These are phyloP conservation scores for Debaryomycetaceae sp. DNA, from an alignment of 1,139 yeast genomes.

Conservation along the genomic window DNA sequence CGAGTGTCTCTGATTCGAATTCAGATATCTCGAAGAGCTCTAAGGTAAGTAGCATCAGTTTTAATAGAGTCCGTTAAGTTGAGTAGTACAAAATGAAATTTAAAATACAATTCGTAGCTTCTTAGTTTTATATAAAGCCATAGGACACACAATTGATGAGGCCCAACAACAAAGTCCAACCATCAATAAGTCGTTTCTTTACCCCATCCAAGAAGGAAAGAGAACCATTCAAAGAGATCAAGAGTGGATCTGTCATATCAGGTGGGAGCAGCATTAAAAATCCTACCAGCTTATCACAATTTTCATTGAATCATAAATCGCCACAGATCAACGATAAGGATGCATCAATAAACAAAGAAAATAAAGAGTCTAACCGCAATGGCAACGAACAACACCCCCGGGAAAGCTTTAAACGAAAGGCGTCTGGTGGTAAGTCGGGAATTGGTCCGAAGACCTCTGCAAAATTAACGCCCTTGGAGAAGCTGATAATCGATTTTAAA, in stretches of 20 bases:
- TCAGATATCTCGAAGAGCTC: conserved; percentile 4
- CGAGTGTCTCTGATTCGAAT: conserved; percentile 1
- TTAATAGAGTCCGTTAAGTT: conserved; percentile 28
- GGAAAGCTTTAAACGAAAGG: background rate
- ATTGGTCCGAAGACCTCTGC: background rate
- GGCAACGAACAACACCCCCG: background rate
- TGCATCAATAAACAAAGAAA: too few relatives aligned
- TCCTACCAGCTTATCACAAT: background rate
- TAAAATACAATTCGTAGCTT: background rate
- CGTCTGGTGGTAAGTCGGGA: background rate
- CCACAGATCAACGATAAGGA: background rate
- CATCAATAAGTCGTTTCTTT: conserved; percentile 28
- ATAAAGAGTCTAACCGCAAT: background rate
- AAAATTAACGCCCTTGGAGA: conserved; percentile 69
- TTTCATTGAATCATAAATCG: background rate
- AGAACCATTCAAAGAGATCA: background rate
- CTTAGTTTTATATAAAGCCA: background rate
- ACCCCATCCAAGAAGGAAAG: conserved; percentile 1
- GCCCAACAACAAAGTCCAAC: conserved; percentile 17
- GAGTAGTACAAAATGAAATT: conserved; percentile 2
- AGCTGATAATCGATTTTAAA: conserved; percentile 69
- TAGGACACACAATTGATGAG: conserved; percentile 1
- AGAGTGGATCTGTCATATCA: background rate
- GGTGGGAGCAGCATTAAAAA: background rate
- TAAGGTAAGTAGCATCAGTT: conserved; percentile 21